A percentile compares a stretch with the other conserved stretches of the same genome.
Evolutionary conservation across 179 eudicot genomes (phyloP).

Genomic region (Nepenthes alata): DNA sequence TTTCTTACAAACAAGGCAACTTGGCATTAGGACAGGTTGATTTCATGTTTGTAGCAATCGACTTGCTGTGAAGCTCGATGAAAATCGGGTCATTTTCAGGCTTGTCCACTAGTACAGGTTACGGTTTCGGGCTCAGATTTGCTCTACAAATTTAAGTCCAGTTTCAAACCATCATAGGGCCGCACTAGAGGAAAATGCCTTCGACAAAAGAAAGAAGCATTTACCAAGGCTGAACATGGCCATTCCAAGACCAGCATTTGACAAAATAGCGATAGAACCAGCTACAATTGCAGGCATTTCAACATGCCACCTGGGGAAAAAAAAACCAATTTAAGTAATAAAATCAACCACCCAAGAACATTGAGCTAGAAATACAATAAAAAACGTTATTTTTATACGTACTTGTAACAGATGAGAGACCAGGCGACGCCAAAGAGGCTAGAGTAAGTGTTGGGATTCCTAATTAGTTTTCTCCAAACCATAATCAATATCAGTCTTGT

Average conservation of each 20-base stretch:
- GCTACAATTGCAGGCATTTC: constrained; percentile 26
- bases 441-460: constrained; percentile 37
- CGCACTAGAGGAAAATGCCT: neutral
- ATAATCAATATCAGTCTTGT: constrained; percentile 23
- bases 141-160: no score
- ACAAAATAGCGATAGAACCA: constrained; percentile 21
- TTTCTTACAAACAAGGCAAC: neutral
- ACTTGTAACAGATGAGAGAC: constrained; percentile 35
- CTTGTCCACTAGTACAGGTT: no score
- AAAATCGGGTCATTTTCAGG: neutral
- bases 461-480: constrained; percentile 36
- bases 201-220: neutral
- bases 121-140: no score
- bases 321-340: neutral
- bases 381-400: constrained; percentile 1
- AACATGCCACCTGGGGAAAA: constrained; percentile 23
- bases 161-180: neutral
- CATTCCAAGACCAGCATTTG: constrained; percentile 38
- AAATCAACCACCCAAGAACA: neutral
- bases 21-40: neutral
- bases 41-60: neutral
- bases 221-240: constrained; percentile 37
- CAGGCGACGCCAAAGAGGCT: constrained; percentile 34
- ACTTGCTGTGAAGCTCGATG: neutral
- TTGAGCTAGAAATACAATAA: neutral